phyloP scores from a whole-genome alignment of 1,284 basidiomycete genomes.

The Coniferiporia sulphurascens region DNA sequence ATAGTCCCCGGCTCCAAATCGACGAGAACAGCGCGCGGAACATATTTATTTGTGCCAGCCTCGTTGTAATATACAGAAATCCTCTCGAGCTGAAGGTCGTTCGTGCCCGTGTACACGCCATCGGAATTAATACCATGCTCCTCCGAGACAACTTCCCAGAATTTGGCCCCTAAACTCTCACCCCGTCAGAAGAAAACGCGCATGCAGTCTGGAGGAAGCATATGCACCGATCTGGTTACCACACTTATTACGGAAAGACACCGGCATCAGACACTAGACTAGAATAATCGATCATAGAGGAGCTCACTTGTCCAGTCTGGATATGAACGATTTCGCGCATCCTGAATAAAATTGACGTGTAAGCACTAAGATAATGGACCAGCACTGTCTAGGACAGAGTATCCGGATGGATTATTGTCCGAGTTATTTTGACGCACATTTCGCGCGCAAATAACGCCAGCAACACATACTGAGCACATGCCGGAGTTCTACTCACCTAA shows the following conservation, averaged over 20 bases:
- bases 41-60: conserved; percentile 83
- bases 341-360: not conserved
- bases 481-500: not conserved
- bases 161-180: conserved; percentile 76
- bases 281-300: too few species aligned
- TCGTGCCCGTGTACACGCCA: conserved; percentile 90
- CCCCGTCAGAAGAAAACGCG: conserved; percentile 20
- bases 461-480: not conserved
- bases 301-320: conserved; percentile 85
- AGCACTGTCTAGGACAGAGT: not conserved
- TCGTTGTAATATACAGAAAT: conserved; percentile 97
- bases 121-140: conserved; percentile 95
- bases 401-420: not conserved
- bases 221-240: conserved; percentile 92
- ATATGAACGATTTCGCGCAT: conserved; percentile 98
- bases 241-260: conserved; percentile 52
- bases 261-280: too few species aligned
- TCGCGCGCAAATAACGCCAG: not conserved
- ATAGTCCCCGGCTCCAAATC: conserved; percentile 90
- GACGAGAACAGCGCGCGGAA: conserved; percentile 88
- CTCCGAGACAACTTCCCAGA: conserved; percentile 97
- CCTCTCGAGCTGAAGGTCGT: conserved; percentile 95
- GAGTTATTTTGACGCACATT: not conserved
- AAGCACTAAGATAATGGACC: not conserved
- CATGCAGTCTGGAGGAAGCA: conserved; percentile 17